Base-by-base conservation (phyloP, 2,329 filamentous ascomycete genomes). In the Tolypocladium capitatum region DNA sequence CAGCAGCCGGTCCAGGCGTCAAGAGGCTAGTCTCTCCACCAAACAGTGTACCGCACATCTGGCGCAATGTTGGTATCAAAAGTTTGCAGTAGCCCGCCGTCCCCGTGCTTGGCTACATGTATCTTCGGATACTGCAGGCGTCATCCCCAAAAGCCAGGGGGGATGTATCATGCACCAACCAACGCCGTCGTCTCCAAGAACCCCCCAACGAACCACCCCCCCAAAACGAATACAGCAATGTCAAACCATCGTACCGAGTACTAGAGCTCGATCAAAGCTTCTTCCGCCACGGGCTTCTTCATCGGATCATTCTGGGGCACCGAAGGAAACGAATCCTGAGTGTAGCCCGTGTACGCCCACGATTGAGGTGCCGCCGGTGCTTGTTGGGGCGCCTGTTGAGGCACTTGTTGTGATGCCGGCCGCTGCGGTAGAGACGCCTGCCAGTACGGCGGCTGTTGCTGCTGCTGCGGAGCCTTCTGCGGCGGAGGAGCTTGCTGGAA, bases 191-290 rank as follows among this genome's bases (percentile, higher is more conserved):
- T 34, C 30, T 28, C 31, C 18, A 24, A 34, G 21, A 14, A 14
- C 11, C 41, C n/a, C 8, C 41, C 5, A 30, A 24, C n/a, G n/a
- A n/a, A n/a, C n/a, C n/a, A n/a, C n/a, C 10, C 36, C 13, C 27
- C 27, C 28, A 42, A 11, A 18, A 27, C 10, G 11, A 33, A 5
- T 14, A 27, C 6, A 11, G 16, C n/a, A 16, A 35, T 16, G n/a
- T 35, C 14, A 34, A 20, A 24, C 10, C 45, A 8, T 5, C 28
- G 36, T 20, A 10, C 34, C 60, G 89, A 52, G 36, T 20, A 10
- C 34, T 60, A 90, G 52, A 91, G 71, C 63, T 92, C 86, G 64
- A 92, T 92, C 58, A 92, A 66, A 49, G 81, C 84, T 65, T 91
- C 86, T 64, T 91, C 86, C 43, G 84, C 74, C 1, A 69, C 74